Conservation (phyloP, 306 rosid genomes). For the Lotus japonicus region DNA sequence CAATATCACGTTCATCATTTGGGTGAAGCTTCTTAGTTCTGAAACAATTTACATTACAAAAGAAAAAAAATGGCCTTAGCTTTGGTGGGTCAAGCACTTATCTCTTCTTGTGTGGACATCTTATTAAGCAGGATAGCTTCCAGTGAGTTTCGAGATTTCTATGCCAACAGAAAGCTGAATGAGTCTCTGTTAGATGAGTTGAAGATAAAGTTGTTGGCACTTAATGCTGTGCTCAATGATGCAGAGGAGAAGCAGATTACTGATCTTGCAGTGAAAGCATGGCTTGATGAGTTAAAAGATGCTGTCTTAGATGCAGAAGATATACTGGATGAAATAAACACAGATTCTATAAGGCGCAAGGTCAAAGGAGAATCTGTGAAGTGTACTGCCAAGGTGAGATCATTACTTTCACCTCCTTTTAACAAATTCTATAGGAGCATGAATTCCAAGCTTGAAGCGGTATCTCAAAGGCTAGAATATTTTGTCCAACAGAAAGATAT, state of each 20-base stretch:
- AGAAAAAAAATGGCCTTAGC: not conserved
- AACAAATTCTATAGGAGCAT: constrained; percentile 17
- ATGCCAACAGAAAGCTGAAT: not conserved
- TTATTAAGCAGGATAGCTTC: not conserved
- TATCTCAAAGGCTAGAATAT: constrained; percentile 19
- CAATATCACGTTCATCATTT: too few species aligned
- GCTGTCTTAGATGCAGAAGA: constrained; percentile 13
- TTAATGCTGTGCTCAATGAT: constrained; percentile 11
- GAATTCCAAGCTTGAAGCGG: constrained; percentile 24
- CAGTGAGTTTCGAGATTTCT: not conserved
- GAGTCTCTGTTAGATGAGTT: not conserved
- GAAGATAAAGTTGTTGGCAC: not conserved
- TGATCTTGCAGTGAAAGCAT: not conserved
- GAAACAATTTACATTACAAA: not conserved
- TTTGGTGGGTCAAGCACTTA: not conserved
- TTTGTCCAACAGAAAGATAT: constrained; percentile 32
- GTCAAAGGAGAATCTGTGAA: not conserved
- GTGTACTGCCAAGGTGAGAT: constrained; percentile 13
- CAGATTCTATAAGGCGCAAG: not conserved
- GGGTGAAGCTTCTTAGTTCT: not conserved
- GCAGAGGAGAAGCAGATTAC: constrained; percentile 16
- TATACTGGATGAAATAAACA: not conserved
- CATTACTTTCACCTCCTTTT: constrained; percentile 17
- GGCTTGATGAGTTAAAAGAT: constrained; percentile 21
- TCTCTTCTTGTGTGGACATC: not conserved